These are phyloP conservation scores for Cucumis sativus DNA, from an alignment of 306 rosid species.

Conservation along the genomic window DNA sequence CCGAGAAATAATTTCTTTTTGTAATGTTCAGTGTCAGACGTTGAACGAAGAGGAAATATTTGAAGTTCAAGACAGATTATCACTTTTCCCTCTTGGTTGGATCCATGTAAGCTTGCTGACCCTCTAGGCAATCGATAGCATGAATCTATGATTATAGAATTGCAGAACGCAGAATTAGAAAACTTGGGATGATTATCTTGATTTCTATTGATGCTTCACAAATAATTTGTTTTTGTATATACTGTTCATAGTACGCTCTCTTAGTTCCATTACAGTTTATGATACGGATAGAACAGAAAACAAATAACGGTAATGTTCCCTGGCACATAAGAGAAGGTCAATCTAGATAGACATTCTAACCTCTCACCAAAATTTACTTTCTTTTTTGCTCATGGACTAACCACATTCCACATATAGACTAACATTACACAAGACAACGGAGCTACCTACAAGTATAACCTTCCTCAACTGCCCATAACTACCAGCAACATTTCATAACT, in stretches of 20 bases:
- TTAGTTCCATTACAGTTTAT: not conserved
- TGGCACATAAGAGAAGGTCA: not conserved
- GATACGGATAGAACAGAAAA: not conserved
- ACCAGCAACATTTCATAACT: not conserved
- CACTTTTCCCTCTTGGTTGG: slow-evolving; percentile 97
- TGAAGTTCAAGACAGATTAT: slow-evolving; percentile 91
- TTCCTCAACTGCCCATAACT: not conserved
- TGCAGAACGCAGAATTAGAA: not conserved
- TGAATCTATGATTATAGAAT: not conserved
- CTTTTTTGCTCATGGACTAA: not conserved
- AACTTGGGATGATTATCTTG: not conserved
- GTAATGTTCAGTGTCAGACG: slow-evolving; percentile 67
- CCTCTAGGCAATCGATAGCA: not conserved
- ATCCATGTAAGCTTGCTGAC: slow-evolving; percentile 72
- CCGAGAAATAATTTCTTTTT: not conserved
- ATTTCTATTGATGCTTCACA: not conserved
- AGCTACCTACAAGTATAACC: not conserved
- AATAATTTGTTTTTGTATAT: not conserved
- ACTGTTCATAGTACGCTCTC: not conserved
- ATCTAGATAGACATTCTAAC: not conserved
- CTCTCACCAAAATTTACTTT: not conserved
- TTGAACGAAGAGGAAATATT: slow-evolving; percentile 97
- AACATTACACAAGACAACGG: not conserved
- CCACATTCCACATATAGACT: not conserved
- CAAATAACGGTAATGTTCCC: not conserved